Conservation (phyloP, 495 filamentous ascomycete species). For the Letharia lupina region DNA sequence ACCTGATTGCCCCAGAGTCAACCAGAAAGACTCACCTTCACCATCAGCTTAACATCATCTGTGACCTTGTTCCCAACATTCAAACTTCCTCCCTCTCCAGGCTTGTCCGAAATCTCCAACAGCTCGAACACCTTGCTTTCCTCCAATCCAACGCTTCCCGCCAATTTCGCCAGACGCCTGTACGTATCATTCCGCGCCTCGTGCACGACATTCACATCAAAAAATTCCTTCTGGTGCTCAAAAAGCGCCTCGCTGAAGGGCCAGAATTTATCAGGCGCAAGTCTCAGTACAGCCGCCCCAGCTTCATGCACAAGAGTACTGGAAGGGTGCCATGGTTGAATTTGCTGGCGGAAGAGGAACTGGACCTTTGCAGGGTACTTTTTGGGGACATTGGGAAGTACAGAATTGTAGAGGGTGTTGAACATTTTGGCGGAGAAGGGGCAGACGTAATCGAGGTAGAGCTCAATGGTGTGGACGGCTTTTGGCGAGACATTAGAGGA, state of each 20-base stretch:
- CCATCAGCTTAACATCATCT: conserved; percentile 72
- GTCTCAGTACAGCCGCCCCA: conserved; percentile 61
- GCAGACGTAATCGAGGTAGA: conserved; percentile 84
- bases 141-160: conserved; percentile 55
- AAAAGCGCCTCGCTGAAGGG: conserved; percentile 67
- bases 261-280: conserved; percentile 66
- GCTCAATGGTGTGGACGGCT: conserved; percentile 62
- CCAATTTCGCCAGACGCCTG: conserved; percentile 61
- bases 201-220: conserved; percentile 72
- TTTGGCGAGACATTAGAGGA: conserved; percentile 35
- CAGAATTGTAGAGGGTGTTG: conserved; percentile 53
- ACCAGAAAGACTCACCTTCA: conserved; percentile 48
- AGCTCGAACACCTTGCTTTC: conserved; percentile 55
- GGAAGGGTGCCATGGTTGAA: conserved; percentile 94
- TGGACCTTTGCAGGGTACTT: conserved; percentile 54
- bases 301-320: conserved; percentile 85
- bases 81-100: conserved; percentile 50
- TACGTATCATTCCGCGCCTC: conserved; percentile 85
- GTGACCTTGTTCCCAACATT: conserved; percentile 73
- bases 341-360: conserved; percentile 78
- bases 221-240: conserved; percentile 59
- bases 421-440: conserved; percentile 67
- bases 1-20: neutral
- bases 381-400: conserved; percentile 46
- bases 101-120: conserved; percentile 55